Conservation (phyloP, 768 basidiomycete genomes). For the Tulasnella sp. region DNA sequence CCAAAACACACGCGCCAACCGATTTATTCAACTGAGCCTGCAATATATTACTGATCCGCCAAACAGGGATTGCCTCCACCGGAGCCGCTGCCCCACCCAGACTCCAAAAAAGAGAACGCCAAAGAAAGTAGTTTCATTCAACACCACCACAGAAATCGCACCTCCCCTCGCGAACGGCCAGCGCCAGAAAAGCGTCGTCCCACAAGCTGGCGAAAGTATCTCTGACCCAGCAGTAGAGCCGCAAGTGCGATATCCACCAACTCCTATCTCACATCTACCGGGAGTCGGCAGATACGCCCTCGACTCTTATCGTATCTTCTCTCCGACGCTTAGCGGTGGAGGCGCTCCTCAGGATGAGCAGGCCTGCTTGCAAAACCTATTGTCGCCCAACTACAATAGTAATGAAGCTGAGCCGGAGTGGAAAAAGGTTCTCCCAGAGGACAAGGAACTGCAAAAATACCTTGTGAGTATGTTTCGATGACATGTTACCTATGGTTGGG, state of each 20-base stretch:
- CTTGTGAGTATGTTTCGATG: constrained; percentile 47
- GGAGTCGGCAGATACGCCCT: constrained; percentile 69
- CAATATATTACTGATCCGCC: constrained; percentile 51
- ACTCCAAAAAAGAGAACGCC: constrained; percentile 30
- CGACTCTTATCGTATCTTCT: constrained; percentile 75
- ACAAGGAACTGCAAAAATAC: constrained; percentile 68
- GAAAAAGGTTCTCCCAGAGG: constrained; percentile 58
- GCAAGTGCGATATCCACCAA: constrained; percentile 43
- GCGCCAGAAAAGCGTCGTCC: neutral
- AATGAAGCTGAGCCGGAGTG: constrained; percentile 45
- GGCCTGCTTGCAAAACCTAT: constrained; percentile 26
- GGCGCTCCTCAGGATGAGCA: constrained; percentile 35
- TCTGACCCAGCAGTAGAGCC: neutral
- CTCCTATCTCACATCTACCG: constrained; percentile 55
- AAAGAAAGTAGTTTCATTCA: neutral
- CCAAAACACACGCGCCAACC: constrained; percentile 52
- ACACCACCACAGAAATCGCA: neutral
- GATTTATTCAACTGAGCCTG: constrained; percentile 54
- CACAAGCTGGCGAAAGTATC: neutral
- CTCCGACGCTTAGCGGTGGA: constrained; percentile 33
- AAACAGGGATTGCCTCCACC: constrained; percentile 25
- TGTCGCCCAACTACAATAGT: constrained; percentile 31
- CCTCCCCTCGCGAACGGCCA: neutral
- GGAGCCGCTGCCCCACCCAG: constrained; percentile 36
- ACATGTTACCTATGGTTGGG: neutral